phyloP scores from a whole-genome alignment of 2,329 filamentous ascomycete species.

The Aspergillus floridensis region DNA sequence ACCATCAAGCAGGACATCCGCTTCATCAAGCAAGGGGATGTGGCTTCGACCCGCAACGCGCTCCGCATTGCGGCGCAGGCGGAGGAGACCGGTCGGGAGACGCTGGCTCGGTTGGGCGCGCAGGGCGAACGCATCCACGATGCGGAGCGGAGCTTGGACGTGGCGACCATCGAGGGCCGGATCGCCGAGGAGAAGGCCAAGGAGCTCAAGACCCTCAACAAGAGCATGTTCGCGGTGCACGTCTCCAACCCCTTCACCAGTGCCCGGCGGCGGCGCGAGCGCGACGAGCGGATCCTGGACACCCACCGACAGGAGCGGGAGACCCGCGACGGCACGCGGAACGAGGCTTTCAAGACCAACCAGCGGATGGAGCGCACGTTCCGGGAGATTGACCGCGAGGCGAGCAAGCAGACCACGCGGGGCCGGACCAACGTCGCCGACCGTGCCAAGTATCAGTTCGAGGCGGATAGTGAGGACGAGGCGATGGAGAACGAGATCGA shows the following conservation, averaged over 20 bases:
- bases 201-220: constrained; percentile 80
- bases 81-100: constrained; percentile 68
- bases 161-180: constrained; percentile 72
- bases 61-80: constrained; percentile 65
- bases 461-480: constrained; percentile 69
- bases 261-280: constrained; percentile 60
- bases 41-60: constrained; percentile 69
- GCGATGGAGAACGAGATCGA: constrained; percentile 71
- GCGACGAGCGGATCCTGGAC: constrained; percentile 67
- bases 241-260: constrained; percentile 76
- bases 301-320: constrained; percentile 60
- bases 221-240: constrained; percentile 86
- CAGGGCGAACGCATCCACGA: constrained; percentile 81
- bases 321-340: constrained; percentile 55
- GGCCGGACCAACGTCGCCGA: constrained; percentile 57
- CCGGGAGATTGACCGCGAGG: constrained; percentile 61
- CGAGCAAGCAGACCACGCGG: constrained; percentile 48
- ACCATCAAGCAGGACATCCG: constrained; percentile 72
- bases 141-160: constrained; percentile 77
- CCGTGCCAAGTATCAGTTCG: constrained; percentile 72
- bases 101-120: constrained; percentile 68
- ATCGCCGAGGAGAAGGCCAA: constrained; percentile 75
- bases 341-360: constrained; percentile 51
- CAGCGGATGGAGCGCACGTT: constrained; percentile 64
- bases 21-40: constrained; percentile 73